Evolutionary conservation across 1,284 basidiomycete species (phyloP).

Genomic region (Puccinia triticina): DNA sequence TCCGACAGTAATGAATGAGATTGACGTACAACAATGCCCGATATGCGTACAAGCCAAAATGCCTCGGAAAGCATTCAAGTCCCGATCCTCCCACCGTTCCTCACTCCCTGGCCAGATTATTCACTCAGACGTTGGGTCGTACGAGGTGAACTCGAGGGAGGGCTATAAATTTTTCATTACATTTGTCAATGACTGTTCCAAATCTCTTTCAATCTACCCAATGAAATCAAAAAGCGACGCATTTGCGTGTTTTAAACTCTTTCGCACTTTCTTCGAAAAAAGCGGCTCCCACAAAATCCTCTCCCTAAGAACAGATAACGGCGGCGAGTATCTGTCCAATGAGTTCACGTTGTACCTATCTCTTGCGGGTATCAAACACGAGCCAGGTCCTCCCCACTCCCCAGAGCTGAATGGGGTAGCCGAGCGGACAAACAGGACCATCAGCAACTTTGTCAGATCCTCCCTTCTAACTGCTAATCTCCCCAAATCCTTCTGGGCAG

Average conservation of each 20-base stretch:
- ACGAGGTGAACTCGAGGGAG: neutral
- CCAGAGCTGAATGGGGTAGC: too few relatives aligned
- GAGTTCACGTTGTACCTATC: neutral
- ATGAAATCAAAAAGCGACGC: neutral
- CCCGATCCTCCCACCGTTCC: neutral
- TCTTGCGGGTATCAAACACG: neutral
- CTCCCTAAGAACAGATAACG: neutral
- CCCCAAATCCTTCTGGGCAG: too few relatives aligned
- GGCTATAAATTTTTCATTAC: conserved; percentile 5
- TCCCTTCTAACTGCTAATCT: too few relatives aligned
- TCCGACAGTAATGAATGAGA: neutral
- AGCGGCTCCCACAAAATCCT: neutral
- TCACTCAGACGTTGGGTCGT: conserved; percentile 7
- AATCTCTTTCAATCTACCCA: neutral
- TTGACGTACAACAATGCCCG: neutral
- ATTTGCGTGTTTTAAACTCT: neutral
- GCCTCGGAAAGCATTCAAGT: neutral
- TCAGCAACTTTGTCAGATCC: too few relatives aligned
- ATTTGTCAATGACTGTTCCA: conserved; percentile 9
- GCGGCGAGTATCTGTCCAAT: neutral
- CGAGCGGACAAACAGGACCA: too few relatives aligned
- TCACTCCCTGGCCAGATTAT: neutral
- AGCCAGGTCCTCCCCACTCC: neutral
- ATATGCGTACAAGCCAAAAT: neutral
- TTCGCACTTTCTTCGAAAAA: neutral